Percentiles rank a stretch among this genome's conserved stretches.
Evolutionary conservation across 2,329 filamentous ascomycete species (phyloP).

Genomic region (Apiospora phragmitis): DNA sequence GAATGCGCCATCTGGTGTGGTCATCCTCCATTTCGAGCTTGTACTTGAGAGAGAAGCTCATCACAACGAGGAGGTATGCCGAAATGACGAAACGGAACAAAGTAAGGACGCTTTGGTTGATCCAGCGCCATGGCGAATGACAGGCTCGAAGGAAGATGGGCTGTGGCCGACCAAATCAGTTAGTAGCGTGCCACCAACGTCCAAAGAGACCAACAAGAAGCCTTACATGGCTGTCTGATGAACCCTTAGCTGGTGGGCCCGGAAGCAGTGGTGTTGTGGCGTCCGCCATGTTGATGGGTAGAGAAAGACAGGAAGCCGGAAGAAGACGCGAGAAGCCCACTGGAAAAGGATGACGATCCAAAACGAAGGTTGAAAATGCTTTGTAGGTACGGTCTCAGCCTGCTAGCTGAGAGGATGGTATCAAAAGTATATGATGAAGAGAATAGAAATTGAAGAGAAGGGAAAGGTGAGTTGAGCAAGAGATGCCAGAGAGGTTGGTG

Average conservation of each 20-base stretch:
- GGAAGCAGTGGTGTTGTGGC: constrained; percentile 29
- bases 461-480: neutral
- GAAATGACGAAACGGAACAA: constrained; percentile 43
- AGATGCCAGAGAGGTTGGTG: neutral
- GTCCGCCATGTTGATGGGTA: constrained; percentile 24
- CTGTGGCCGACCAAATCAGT: constrained; percentile 28
- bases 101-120: constrained; percentile 48
- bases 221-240: constrained; percentile 34
- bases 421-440: neutral
- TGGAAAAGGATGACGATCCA: constrained; percentile 3
- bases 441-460: neutral
- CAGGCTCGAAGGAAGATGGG: constrained; percentile 52
- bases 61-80: constrained; percentile 43
- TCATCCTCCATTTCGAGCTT: constrained; percentile 43
- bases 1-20: constrained; percentile 40
- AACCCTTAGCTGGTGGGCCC: constrained; percentile 19
- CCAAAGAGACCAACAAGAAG: neutral
- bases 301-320: neutral
- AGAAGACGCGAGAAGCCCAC: neutral
- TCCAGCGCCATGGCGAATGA: constrained; percentile 50
- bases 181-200: neutral
- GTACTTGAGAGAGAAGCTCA: constrained; percentile 44
- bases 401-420: neutral
- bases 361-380: neutral
- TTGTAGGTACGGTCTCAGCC: neutral